phyloP scores from a whole-genome alignment of 139 green algal genomes.

The Volvox reticuliferus region DNA sequence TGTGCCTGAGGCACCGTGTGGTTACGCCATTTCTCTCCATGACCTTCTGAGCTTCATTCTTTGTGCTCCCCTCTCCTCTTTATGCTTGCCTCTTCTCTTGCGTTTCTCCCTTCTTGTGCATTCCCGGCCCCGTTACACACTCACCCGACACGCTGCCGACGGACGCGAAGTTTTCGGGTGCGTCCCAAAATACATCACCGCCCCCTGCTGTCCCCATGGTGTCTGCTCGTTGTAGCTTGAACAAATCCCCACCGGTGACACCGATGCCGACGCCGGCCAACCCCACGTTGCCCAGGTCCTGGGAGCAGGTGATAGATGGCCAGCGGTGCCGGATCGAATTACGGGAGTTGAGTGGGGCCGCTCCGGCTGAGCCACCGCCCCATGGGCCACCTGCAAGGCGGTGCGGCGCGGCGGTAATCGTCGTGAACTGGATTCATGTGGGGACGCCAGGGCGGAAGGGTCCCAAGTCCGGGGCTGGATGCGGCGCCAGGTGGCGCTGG shows the following conservation, averaged over 20 bases:
- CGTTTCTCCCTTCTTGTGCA: too few relatives aligned
- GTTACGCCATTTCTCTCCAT: too few relatives aligned
- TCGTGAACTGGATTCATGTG: not conserved
- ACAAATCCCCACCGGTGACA: not conserved
- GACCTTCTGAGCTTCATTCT: not conserved
- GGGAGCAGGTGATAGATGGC: conserved; percentile 28
- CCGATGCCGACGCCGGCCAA: not conserved
- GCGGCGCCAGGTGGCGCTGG: not conserved
- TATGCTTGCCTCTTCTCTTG: too few relatives aligned
- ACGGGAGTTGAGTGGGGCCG: not conserved
- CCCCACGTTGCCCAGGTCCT: not conserved
- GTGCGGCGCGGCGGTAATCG: not conserved
- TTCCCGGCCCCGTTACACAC: too few relatives aligned
- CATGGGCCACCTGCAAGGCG: not conserved
- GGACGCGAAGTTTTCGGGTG: not conserved
- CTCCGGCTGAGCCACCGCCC: too few relatives aligned
- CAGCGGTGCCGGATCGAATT: conserved; percentile 1
- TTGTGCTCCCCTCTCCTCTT: too few relatives aligned
- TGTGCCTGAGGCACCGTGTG: too few relatives aligned
- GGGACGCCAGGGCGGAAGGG: not conserved
- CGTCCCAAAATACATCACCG: conserved; percentile 18
- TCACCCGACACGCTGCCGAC: not conserved
- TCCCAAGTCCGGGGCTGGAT: not conserved
- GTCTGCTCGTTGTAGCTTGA: not conserved
- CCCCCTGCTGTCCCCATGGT: not conserved